Evolutionary conservation across 2,329 filamentous ascomycete species (phyloP).

Genomic region (Paraphoma chrysanthemicola): DNA sequence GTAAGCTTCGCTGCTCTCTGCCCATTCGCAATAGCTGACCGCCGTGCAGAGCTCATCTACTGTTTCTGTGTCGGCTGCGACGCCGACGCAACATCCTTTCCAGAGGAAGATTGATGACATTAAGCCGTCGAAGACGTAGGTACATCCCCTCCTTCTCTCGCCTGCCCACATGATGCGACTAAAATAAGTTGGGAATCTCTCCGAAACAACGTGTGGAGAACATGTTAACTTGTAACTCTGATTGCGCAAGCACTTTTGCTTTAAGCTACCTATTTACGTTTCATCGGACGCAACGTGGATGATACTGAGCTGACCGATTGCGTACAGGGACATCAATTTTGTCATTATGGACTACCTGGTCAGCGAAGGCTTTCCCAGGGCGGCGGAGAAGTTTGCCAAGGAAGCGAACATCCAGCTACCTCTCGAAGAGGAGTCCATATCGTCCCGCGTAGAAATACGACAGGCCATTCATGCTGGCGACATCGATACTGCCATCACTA

Average conservation of each 20-base stretch:
- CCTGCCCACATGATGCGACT: constrained; percentile 73
- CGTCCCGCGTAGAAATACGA: constrained; percentile 80
- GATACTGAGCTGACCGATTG: constrained; percentile 27
- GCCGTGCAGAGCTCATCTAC: constrained; percentile 65
- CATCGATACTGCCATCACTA: constrained; percentile 83
- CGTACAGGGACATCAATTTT: constrained; percentile 85
- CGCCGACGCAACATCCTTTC: constrained; percentile 75
- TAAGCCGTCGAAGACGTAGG: constrained; percentile 89
- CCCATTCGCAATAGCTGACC: constrained; percentile 17
- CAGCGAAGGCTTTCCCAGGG: constrained; percentile 91
- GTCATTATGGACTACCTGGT: constrained; percentile 97
- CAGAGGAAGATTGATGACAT: constrained; percentile 82
- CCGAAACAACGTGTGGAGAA: constrained; percentile 94
- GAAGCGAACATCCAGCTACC: constrained; percentile 87
- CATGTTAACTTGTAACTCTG: constrained; percentile 80
- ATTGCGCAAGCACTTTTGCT: constrained; percentile 47
- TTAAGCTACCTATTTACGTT: constrained; percentile 10
- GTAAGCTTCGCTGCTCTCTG: constrained; percentile 24
- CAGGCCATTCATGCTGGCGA: constrained; percentile 85
- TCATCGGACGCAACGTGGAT: neutral
- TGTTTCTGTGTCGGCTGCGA: constrained; percentile 76
- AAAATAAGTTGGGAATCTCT: constrained; percentile 99
- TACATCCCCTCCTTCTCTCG: constrained; percentile 10
- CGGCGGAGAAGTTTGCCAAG: constrained; percentile 89
- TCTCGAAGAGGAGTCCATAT: constrained; percentile 75